A percentile compares a stretch with the other conserved stretches of the same genome.
These are phyloP conservation scores for Acer campestre DNA, from an alignment of 345 rosid species.

Conservation along the genomic window DNA sequence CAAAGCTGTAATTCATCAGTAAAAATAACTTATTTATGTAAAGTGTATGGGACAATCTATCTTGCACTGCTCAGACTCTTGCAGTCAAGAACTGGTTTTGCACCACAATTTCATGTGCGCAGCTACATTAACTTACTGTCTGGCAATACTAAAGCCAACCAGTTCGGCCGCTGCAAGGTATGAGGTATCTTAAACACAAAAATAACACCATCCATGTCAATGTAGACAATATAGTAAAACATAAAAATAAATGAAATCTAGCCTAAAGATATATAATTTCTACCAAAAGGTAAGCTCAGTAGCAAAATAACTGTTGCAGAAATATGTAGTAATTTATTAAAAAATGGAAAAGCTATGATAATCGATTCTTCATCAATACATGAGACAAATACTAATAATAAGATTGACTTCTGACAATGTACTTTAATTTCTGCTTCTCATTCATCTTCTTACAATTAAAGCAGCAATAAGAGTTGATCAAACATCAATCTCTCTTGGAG, in stretches of 20 bases:
- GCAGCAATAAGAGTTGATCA: background rate
- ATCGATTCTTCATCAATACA: background rate
- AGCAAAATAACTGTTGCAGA: background rate
- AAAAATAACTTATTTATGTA: background rate
- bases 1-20: background rate
- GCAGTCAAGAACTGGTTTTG: slow-evolving; percentile 1
- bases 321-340: too few species aligned
- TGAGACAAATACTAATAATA: background rate
- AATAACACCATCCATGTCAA: background rate
- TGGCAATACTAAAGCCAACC: background rate
- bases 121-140: background rate
- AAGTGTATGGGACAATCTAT: background rate
- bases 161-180: background rate
- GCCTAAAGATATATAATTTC: background rate
- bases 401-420: background rate
- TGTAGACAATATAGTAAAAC: background rate
- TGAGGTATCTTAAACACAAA: background rate
- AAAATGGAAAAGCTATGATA: background rate
- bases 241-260: background rate
- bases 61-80: background rate
- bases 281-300: background rate
- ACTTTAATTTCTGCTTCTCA: background rate
- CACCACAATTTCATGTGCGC: background rate
- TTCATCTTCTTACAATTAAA: background rate
- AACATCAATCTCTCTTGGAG: background rate